These are phyloP conservation scores for Gracilaria gracilis DNA, from an alignment of 23 red algal species.

Conservation along the genomic window DNA sequence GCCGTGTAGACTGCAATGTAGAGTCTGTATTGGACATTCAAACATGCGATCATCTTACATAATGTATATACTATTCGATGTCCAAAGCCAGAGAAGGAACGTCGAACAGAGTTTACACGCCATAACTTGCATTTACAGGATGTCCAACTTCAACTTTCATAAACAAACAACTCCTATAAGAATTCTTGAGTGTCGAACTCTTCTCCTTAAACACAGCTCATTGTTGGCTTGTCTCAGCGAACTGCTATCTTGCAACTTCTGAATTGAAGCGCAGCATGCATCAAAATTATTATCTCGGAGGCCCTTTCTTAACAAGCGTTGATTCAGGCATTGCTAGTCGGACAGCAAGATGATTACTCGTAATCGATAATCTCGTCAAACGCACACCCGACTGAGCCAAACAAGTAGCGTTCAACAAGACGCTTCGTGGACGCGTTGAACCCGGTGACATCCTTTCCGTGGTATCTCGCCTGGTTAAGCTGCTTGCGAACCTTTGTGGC, in stretches of 20 bases:
- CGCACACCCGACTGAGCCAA: slow-evolving; percentile 82
- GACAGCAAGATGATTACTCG: slow-evolving; percentile 11
- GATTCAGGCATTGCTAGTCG: background rate
- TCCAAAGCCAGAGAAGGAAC: background rate
- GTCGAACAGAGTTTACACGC: background rate
- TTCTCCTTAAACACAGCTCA: background rate
- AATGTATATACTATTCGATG: background rate
- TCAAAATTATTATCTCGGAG: background rate
- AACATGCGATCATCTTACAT: too few species aligned
- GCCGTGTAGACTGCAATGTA: background rate
- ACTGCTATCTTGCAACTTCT: background rate
- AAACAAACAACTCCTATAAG: background rate
- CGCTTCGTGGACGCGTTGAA: slow-evolving; percentile 88
- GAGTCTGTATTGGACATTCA: background rate
- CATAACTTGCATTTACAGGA: background rate
- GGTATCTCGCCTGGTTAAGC: slow-evolving; percentile 81
- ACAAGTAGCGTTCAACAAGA: slow-evolving; percentile 82
- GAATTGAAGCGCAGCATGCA: background rate
- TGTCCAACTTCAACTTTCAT: background rate
- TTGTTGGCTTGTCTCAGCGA: background rate
- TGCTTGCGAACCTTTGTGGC: slow-evolving; percentile 92
- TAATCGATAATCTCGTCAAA: slow-evolving; percentile 80
- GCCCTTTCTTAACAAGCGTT: too few species aligned
- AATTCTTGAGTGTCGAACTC: background rate
- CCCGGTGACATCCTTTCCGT: slow-evolving; percentile 64